Conservation (phyloP, 163 green algal genomes). For the Scenedesmus sp. region DNA sequence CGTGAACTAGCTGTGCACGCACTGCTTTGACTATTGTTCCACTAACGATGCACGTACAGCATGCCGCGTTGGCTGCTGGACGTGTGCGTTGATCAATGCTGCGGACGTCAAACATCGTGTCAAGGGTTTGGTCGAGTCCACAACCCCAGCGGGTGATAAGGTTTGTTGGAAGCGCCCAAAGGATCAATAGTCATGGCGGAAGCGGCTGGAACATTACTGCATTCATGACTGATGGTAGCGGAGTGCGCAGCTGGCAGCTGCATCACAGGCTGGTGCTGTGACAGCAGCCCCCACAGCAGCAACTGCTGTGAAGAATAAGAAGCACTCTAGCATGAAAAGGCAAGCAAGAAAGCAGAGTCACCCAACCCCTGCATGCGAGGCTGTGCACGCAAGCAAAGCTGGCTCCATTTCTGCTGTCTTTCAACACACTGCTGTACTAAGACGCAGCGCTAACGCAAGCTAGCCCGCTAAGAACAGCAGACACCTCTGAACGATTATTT, state of each 20-base stretch:
- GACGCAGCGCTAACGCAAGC: too few species aligned
- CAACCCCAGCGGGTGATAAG: neutral
- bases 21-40: neutral
- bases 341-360: too few species aligned
- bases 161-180: neutral
- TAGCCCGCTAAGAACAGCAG: too few species aligned
- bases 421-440: too few species aligned
- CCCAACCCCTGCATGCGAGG: too few species aligned
- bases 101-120: constrained; percentile 10
- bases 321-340: too few species aligned
- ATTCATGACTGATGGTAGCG: neutral
- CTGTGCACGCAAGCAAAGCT: too few species aligned
- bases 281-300: neutral
- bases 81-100: neutral
- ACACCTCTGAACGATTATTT: too few species aligned
- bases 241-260: neutral
- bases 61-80: neutral
- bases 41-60: neutral
- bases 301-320: too few species aligned
- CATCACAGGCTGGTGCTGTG: neutral
- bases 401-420: too few species aligned
- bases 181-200: neutral
- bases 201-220: neutral
- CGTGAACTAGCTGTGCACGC: neutral
- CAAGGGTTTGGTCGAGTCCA: neutral